Evolutionary conservation across 306 rosid genomes (phyloP).

Genomic region (Cucurbita pepo): DNA sequence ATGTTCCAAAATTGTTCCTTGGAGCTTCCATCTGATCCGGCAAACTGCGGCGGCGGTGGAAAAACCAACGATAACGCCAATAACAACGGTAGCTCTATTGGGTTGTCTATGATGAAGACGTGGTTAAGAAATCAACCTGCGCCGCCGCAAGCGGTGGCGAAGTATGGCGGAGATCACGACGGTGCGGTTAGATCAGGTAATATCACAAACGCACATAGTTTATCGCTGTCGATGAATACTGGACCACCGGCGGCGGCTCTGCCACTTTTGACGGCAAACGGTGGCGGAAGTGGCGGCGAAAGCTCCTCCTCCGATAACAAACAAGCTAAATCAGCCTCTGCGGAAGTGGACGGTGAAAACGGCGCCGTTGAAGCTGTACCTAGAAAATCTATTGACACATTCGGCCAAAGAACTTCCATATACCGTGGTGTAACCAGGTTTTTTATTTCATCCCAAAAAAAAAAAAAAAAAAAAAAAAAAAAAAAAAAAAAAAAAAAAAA

Average conservation of each 20-base stretch:
- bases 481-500: too few relatives aligned
- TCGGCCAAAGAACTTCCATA: slow-evolving; percentile 88
- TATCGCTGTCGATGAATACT: slow-evolving; percentile 75
- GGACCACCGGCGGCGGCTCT: slow-evolving; percentile 36
- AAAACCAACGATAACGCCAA: neutral
- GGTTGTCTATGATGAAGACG: slow-evolving; percentile 76
- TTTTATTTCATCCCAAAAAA: too few relatives aligned
- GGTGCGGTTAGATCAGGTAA: neutral
- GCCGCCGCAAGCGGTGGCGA: slow-evolving; percentile 5
- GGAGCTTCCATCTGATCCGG: slow-evolving; percentile 19
- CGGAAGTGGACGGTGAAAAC: slow-evolving; percentile 9
- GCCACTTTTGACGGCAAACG: slow-evolving; percentile 20
- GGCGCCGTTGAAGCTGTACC: slow-evolving; percentile 26
- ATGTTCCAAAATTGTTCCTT: slow-evolving; percentile 24
- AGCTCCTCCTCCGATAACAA: slow-evolving; percentile 43
- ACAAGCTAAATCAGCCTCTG: slow-evolving; percentile 2
- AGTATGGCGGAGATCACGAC: slow-evolving; percentile 4
- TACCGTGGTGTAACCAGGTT: slow-evolving; percentile 97
- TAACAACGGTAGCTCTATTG: slow-evolving; percentile 28
- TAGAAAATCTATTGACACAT: slow-evolving; percentile 66
- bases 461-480: too few relatives aligned
- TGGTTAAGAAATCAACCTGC: slow-evolving; percentile 76
- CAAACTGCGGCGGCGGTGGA: neutral
- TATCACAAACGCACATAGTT: slow-evolving; percentile 23
- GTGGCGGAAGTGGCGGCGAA: slow-evolving; percentile 20